Base-by-base conservation (phyloP, 2,329 filamentous ascomycete genomes). In the Fonsecaea multimorphosa region DNA sequence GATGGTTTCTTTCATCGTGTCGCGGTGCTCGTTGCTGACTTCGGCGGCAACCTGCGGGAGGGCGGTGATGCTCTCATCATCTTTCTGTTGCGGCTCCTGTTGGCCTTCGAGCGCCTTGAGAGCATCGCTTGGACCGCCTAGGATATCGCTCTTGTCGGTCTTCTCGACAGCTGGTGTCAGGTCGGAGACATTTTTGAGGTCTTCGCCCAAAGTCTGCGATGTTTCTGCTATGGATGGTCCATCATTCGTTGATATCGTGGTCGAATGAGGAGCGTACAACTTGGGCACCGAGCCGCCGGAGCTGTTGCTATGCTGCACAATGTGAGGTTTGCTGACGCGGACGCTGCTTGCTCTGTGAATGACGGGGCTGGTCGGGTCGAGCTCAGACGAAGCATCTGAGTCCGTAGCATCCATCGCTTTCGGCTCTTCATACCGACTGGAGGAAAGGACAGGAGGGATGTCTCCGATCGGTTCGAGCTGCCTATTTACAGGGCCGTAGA, bases 281-380 rank as follows among this genome's bases (percentile, higher is more conserved):
- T 62, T 66, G 34, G 65, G 62, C 3, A 69, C 57, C 5, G 67
- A 69, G 14, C 64, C 62, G 12, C 62, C 63, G 0, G 67, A 67
- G 32, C 49, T 55, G 46, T 69, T 69, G 56, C 63, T 65, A n/a
- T 71, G 63, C 51, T 68, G 68, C 19, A 73, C 65, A 53, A 71
- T 64, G 6, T 65, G 63, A 8, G 71, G 70, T 34, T 60, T 67
- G 40, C 49, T 51, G n/a, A 70, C 69, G 19, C 70, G 69, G 11
- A 70, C 70, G 58, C 70, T 72, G 65, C 69, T 73, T 36, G 71
- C 71, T 38, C 70, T 66, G 19, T 70, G 65, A 8, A 73, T 49
- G n/a, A 71, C 36, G 6, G 69, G 67, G 31, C 60, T 60, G 12
- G 49, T 60, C 22, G 58, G 59, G 36, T 68, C 67, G 7, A 59